A percentile compares a stretch with the other conserved stretches of the same genome.
Conservation (phyloP, 2,329 filamentous ascomycete genomes). For the Claviceps fusiformis region DNA sequence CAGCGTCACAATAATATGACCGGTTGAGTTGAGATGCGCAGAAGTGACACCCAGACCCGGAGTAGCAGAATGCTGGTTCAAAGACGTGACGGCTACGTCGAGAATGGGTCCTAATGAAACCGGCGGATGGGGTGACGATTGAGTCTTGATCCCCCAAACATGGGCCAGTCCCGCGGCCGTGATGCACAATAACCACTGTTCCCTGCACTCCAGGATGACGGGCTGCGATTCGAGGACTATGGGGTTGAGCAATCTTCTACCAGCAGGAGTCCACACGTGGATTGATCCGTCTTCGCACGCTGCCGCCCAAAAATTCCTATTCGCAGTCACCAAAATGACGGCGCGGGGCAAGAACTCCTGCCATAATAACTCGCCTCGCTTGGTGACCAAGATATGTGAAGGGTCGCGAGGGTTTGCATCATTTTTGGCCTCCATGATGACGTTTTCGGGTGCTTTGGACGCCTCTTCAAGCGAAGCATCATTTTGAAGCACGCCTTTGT, state of each 20-base stretch:
- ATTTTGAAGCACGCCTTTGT: constrained; percentile 45
- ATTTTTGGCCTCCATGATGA: constrained; percentile 82
- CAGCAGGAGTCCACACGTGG: constrained; percentile 85
- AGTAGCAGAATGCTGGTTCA: constrained; percentile 63
- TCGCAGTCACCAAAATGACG: constrained; percentile 83
- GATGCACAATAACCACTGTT: constrained; percentile 80
- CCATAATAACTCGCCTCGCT: constrained; percentile 72
- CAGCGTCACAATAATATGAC: constrained; percentile 75
- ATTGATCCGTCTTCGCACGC: constrained; percentile 87
- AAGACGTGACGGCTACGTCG: constrained; percentile 68
- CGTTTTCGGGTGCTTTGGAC: constrained; percentile 49
- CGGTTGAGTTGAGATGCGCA: constrained; percentile 78
- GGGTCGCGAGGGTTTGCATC: constrained; percentile 66
- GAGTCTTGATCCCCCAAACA: constrained; percentile 81
- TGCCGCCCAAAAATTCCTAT: constrained; percentile 79
- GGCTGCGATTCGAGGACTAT: constrained; percentile 84
- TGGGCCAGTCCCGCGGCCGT: constrained; percentile 80
- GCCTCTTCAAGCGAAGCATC: constrained; percentile 46
- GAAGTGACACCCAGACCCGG: constrained; percentile 76
- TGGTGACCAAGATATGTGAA: constrained; percentile 67
- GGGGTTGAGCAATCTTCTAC: constrained; percentile 71
- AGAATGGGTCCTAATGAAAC: constrained; percentile 79
- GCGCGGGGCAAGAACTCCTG: constrained; percentile 83
- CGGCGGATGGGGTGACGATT: constrained; percentile 76
- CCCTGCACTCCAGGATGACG: constrained; percentile 82